These are phyloP conservation scores for Aspergillus hiratsukae DNA, from an alignment of 2,329 filamentous ascomycete species.

Conservation along the genomic window DNA sequence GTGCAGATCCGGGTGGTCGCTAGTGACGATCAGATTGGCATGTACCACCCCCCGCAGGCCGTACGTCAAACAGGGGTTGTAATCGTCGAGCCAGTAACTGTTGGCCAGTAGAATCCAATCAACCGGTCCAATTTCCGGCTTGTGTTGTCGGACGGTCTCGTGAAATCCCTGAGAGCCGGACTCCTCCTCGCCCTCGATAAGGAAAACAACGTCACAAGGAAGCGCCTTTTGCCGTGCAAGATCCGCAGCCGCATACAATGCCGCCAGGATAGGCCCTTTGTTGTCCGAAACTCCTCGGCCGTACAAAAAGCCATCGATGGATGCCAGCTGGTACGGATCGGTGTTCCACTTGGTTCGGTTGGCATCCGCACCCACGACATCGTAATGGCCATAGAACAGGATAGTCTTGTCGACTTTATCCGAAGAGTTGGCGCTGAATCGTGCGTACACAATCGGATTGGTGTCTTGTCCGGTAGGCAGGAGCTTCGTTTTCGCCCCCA, in stretches of 20 bases:
- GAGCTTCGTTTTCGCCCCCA: conserved; percentile 85
- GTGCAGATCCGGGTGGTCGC: conserved; percentile 71
- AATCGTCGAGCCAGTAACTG: conserved; percentile 97
- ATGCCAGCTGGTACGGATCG: conserved; percentile 85
- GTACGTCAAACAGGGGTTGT: conserved; percentile 92
- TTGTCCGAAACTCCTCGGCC: conserved; percentile 97
- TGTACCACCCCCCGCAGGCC: conserved; percentile 91
- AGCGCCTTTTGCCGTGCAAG: conserved; percentile 78
- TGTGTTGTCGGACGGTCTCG: conserved; percentile 73
- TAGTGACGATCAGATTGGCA: conserved; percentile 83
- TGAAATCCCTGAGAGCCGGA: conserved; percentile 88
- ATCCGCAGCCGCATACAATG: conserved; percentile 88
- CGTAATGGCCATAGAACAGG: conserved; percentile 96
- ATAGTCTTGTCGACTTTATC: conserved; percentile 72
- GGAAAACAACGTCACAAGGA: conserved; percentile 82
- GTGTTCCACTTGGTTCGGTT: conserved; percentile 77
- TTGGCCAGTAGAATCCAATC: conserved; percentile 96
- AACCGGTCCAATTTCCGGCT: conserved; percentile 78
- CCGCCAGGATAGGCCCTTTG: conserved; percentile 92
- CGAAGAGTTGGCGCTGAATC: conserved; percentile 71
- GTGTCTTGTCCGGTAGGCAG: conserved; percentile 73
- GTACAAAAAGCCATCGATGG: conserved; percentile 88
- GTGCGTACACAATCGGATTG: conserved; percentile 91
- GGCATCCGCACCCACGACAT: conserved; percentile 86
- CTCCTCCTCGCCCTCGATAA: conserved; percentile 97